Evolutionary conservation across 108 stramenopile genomes (phyloP).

Genomic region (Conticribra guillardii): DNA sequence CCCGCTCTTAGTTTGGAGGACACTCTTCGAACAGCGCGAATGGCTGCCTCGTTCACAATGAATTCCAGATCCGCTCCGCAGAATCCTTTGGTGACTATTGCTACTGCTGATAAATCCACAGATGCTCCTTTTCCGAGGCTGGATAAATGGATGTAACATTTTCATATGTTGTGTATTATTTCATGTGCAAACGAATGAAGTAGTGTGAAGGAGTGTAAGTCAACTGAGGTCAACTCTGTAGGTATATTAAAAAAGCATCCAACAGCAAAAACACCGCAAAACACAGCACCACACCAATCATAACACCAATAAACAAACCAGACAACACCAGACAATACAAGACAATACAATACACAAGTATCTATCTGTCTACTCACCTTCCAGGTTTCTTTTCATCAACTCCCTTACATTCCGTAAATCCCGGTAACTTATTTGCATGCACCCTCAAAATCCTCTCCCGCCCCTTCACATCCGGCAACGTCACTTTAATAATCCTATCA

Average conservation of each 20-base stretch:
- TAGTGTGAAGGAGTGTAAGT: background rate
- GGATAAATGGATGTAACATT: background rate
- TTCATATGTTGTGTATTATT: no score
- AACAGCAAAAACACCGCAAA: no score
- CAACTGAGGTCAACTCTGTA: no score
- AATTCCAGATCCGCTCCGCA: constrained; percentile 95
- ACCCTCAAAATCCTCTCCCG: constrained; percentile 88
- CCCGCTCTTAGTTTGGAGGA: constrained; percentile 54
- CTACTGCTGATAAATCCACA: constrained; percentile 76
- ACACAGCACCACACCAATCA: no score
- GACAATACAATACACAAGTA: no score
- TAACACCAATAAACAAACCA: background rate
- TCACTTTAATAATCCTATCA: constrained; percentile 90
- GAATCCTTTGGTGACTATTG: constrained; percentile 77
- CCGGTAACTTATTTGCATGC: constrained; percentile 82
- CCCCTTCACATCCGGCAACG: constrained; percentile 79
- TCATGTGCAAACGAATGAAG: background rate
- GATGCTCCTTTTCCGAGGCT: constrained; percentile 61
- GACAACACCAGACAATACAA: background rate
- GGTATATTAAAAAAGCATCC: no score
- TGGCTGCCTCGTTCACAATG: constrained; percentile 96
- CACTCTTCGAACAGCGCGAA: constrained; percentile 89
- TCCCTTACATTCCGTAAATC: constrained; percentile 71
- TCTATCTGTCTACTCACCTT: constrained; percentile 31
- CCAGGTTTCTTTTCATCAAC: constrained; percentile 59